Percentiles rank a stretch among this genome's conserved stretches.
These are phyloP conservation scores for Choiromyces venosus DNA, from an alignment of 495 filamentous ascomycete genomes.

Conservation along the genomic window DNA sequence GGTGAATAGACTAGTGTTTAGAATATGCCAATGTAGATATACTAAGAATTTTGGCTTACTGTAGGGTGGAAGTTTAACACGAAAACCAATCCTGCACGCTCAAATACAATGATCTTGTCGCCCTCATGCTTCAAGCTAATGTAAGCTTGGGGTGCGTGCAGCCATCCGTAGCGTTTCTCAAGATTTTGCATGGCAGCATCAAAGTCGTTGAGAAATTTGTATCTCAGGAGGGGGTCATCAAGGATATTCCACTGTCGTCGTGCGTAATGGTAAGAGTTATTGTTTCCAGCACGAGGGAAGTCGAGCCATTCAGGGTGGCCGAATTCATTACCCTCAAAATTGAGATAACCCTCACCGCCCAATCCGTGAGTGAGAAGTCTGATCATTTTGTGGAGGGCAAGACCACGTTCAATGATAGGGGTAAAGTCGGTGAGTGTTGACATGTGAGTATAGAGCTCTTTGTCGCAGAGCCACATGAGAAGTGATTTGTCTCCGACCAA, in stretches of 20 bases:
- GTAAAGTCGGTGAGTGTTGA: constrained; percentile 76
- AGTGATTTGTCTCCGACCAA: constrained; percentile 94
- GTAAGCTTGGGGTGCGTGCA: constrained; percentile 80
- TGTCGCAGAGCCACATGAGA: constrained; percentile 97
- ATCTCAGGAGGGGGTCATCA: constrained; percentile 78
- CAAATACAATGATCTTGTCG: constrained; percentile 95
- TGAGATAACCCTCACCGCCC: constrained; percentile 96
- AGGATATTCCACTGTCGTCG: constrained; percentile 90
- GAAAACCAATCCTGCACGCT: constrained; percentile 83
- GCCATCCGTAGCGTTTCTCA: constrained; percentile 88
- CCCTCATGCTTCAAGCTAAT: constrained; percentile 87
- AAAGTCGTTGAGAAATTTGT: constrained; percentile 90
- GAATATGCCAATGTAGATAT: background rate
- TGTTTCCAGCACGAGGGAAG: constrained; percentile 90
- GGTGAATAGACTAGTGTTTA: background rate
- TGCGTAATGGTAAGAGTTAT: constrained; percentile 95
- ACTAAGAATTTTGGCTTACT: constrained; percentile 20
- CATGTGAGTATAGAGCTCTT: constrained; percentile 97
- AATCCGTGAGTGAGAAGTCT: constrained; percentile 85
- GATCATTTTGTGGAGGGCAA: constrained; percentile 95
- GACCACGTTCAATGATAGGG: constrained; percentile 82
- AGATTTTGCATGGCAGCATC: constrained; percentile 82
- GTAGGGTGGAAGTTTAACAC: constrained; percentile 93
- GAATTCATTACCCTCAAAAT: constrained; percentile 98
- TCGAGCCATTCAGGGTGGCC: constrained; percentile 99